phyloP scores from a whole-genome alignment of 257 asterid genomes.

The Jasminum sambac region DNA sequence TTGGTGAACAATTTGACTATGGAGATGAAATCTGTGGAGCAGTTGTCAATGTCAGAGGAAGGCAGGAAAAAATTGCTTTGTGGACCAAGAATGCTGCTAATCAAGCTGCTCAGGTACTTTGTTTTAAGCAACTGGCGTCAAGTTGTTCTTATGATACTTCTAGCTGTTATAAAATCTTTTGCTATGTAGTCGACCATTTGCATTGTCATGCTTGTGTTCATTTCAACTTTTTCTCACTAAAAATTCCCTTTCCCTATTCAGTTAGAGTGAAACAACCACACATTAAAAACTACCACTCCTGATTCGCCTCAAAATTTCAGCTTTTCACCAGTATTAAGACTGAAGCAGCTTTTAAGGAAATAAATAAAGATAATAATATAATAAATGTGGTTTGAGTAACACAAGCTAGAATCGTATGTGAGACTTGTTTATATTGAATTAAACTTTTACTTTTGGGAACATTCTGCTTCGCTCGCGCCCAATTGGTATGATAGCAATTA shows the following conservation, averaged over 20 bases:
- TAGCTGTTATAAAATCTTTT: not conserved
- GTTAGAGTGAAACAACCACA: too few relatives aligned
- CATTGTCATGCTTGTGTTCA: too few relatives aligned
- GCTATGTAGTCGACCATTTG: not conserved
- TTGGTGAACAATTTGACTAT: conserved; percentile 90
- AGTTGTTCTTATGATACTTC: conserved; percentile 4
- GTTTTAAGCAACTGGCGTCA: conserved; percentile 13
- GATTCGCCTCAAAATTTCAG: too few relatives aligned
- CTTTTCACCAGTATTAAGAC: too few relatives aligned
- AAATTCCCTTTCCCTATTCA: too few relatives aligned
- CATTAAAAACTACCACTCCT: too few relatives aligned
- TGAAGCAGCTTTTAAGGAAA: too few relatives aligned
- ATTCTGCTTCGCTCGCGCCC: not conserved
- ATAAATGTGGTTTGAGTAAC: too few relatives aligned
- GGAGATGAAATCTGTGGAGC: conserved; percentile 99
- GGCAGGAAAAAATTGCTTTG: conserved; percentile 69
- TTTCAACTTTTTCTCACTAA: too few relatives aligned
- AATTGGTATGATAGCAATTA: not conserved
- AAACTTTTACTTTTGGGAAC: not conserved
- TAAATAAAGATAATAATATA: too few relatives aligned
- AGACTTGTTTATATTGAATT: not conserved
- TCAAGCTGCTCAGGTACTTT: conserved; percentile 90
- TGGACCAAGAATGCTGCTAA: conserved; percentile 97
- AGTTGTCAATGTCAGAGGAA: conserved; percentile 72
- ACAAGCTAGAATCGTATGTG: too few relatives aligned